These are phyloP conservation scores for Agrocybe pediades DNA, from an alignment of 768 basidiomycete genomes.

Conservation along the genomic window DNA sequence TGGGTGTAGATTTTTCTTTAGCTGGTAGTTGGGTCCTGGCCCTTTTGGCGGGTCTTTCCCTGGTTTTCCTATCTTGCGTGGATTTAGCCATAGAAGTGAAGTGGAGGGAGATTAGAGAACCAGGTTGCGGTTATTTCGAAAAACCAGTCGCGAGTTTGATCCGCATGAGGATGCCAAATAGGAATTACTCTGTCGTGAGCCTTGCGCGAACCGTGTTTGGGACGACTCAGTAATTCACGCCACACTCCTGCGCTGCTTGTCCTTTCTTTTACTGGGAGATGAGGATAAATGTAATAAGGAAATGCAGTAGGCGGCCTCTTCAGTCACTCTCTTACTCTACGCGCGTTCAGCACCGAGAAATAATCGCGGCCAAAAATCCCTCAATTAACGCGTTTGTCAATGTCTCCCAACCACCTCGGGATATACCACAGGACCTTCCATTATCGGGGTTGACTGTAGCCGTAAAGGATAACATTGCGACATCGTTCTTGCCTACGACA, in stretches of 20 bases:
- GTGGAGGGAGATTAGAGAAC: not conserved
- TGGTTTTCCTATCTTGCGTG: slow-evolving; percentile 9
- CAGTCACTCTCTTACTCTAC: slow-evolving; percentile 8
- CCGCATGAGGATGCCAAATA: slow-evolving; percentile 14
- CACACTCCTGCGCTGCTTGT: not conserved
- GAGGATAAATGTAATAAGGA: slow-evolving; percentile 16
- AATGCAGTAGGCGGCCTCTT: slow-evolving; percentile 6
- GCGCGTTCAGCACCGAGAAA: slow-evolving; percentile 25
- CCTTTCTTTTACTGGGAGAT: slow-evolving; percentile 10
- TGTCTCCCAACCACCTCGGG: slow-evolving; percentile 20
- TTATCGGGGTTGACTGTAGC: slow-evolving; percentile 57
- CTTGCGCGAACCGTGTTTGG: not conserved
- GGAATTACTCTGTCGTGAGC: not conserved
- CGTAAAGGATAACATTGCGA: slow-evolving; percentile 89
- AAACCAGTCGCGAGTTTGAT: slow-evolving; percentile 18
- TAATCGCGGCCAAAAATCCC: slow-evolving; percentile 37
- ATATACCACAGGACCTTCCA: slow-evolving; percentile 15
- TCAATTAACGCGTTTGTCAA: slow-evolving; percentile 59
- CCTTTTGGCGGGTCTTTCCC: slow-evolving; percentile 27
- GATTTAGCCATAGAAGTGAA: slow-evolving; percentile 6
- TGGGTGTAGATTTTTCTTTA: slow-evolving; percentile 17
- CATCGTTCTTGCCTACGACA: slow-evolving; percentile 59
- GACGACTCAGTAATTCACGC: not conserved
- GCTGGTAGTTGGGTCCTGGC: slow-evolving; percentile 18
- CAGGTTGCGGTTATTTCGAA: not conserved